phyloP scores from a whole-genome alignment of 345 rosid species.

The Eucalyptus regnans region DNA sequence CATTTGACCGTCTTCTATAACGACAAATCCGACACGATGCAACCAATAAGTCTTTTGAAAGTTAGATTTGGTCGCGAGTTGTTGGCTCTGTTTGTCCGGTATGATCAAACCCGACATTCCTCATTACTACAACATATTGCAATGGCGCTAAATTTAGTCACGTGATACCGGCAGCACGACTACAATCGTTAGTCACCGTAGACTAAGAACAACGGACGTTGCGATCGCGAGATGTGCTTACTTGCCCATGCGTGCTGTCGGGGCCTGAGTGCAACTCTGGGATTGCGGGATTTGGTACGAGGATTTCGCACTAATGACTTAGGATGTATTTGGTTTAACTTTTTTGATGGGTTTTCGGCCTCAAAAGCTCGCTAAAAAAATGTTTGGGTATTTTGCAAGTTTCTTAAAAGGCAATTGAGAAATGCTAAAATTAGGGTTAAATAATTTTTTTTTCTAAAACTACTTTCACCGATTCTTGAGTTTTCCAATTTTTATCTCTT shows the following conservation, averaged over 20 bases:
- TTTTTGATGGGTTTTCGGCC: accelerated
- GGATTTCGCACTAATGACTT: no score
- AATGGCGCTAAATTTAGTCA: not conserved
- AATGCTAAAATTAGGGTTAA: no score
- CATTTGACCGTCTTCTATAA: not conserved
- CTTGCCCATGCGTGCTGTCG: not conserved
- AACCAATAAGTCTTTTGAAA: no score
- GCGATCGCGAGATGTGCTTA: not conserved
- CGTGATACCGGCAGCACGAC: not conserved
- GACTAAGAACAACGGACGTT: not conserved
- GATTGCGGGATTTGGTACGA: not conserved
- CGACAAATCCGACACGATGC: not conserved
- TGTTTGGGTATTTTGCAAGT: accelerated
- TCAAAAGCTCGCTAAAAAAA: no score
- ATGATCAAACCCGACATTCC: not conserved
- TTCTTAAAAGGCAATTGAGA: accelerated
- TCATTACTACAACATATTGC: not conserved
- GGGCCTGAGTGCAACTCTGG: not conserved
- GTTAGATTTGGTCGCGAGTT: not conserved
- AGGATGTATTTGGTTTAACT: no score
- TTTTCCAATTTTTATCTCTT: no score
- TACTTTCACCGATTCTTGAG: no score
- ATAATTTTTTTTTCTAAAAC: no score
- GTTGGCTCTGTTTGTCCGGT: not conserved
- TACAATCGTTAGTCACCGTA: not conserved